Conservation (phyloP, 1,284 basidiomycete genomes). For the Ceratobasidium sp. region DNA sequence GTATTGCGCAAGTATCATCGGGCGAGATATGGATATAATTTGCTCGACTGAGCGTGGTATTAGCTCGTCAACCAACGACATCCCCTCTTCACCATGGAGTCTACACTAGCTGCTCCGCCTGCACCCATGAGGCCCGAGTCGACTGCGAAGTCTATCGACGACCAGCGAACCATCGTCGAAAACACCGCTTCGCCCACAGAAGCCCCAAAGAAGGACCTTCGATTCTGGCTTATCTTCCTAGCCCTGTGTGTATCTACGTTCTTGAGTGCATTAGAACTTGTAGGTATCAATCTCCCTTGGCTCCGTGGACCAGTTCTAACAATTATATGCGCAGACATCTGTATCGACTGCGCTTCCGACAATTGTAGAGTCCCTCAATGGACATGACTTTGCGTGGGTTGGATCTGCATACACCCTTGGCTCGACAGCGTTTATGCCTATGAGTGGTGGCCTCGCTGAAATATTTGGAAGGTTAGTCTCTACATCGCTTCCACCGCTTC, state of each 20-base stretch:
- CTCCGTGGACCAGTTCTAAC: neutral
- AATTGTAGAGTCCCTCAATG: conserved; percentile 57
- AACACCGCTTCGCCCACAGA: neutral
- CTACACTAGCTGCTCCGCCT: conserved; percentile 1
- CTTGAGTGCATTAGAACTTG: conserved; percentile 59
- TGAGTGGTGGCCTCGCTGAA: conserved; percentile 56
- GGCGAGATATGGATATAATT: conserved; percentile 6
- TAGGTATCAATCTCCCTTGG: conserved; percentile 37
- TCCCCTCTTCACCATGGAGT: conserved; percentile 11
- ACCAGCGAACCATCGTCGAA: neutral
- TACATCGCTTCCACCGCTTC: conserved; percentile 48
- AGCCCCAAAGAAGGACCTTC: conserved; percentile 35
- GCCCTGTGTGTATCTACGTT: conserved; percentile 56
- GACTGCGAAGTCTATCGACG: conserved; percentile 13
- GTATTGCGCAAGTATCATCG: neutral
- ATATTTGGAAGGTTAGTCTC: conserved; percentile 57
- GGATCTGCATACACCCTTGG: conserved; percentile 58
- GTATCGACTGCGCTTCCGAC: conserved; percentile 58
- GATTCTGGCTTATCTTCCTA: conserved; percentile 59
- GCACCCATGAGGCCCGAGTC: neutral
- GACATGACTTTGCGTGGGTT: conserved; percentile 59
- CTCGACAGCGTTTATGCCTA: conserved; percentile 59
- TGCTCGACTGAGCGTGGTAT: neutral
- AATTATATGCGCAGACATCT: conserved; percentile 52
- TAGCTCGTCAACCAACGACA: neutral